phyloP scores from a whole-genome alignment of 2,329 filamentous ascomycete species.

The Tolypocladium pustulatum region DNA sequence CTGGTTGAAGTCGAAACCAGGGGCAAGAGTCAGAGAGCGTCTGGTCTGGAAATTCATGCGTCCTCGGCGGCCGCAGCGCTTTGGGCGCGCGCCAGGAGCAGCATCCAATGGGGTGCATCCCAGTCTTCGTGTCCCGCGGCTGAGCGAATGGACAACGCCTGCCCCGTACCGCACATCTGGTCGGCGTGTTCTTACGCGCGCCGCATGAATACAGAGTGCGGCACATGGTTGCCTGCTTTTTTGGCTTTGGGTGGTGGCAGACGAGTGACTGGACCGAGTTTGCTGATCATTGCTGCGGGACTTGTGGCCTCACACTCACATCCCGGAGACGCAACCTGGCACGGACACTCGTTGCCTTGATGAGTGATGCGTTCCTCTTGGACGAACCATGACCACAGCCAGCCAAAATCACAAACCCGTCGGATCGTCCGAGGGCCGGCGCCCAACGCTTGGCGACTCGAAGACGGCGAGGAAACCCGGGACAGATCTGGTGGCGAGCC shows the following conservation, averaged over 20 bases:
- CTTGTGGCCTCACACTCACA: background rate
- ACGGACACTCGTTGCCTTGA: background rate
- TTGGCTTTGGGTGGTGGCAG: background rate
- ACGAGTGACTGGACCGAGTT: background rate
- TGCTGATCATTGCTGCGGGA: background rate
- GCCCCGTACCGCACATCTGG: background rate
- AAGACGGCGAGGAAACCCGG: background rate
- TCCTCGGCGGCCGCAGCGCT: background rate
- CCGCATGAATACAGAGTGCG: background rate
- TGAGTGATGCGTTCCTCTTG: background rate
- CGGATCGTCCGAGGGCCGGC: background rate
- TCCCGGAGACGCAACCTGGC: background rate
- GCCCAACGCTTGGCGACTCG: background rate
- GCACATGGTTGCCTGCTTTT: background rate
- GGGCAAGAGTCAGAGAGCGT: background rate
- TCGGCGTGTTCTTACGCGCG: background rate
- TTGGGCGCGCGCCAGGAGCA: background rate
- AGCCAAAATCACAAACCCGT: background rate
- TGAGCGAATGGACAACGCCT: background rate
- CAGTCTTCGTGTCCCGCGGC: background rate
- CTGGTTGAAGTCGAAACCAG: background rate
- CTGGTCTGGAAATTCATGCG: background rate
- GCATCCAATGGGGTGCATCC: background rate
- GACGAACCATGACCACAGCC: background rate
- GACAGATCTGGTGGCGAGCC: background rate